Evolutionary conservation across 306 rosid species (phyloP), one percentile per base, ranked within the genome.

Genomic region (Cicer pinnatifidum): DNA sequence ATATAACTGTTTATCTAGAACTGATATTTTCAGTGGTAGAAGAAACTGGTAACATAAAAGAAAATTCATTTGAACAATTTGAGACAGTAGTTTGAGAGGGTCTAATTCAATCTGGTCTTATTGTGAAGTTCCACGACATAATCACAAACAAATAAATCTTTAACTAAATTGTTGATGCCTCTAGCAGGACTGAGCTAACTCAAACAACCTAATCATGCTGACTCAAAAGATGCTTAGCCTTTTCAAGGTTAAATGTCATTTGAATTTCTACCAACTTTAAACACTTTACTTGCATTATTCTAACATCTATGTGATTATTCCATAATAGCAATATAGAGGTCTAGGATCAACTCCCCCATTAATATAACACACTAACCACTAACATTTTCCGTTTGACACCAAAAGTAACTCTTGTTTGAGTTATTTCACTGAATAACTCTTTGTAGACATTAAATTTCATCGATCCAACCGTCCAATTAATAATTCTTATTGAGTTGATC

Each of bases 201-300:
- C 54, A 12, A 12, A 50, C 8, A n/a, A n/a, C 19, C 8, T 50
- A 50, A 50, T 50, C 54, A 50, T n/a, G 19, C 19, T 1, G 54
- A 50, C 19, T 50, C 54, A n/a, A 50, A n/a, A 50, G 54, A 50
- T 50, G 19, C 7, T 17, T 17, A 50, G 17, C 8, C 33, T 23
- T 23, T 23, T 3, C 33, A 23, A 23, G 4, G 33, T 23, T 23
- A 23, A 23, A 23, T 23, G 51, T 16, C 33, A 41, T 53, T 52
- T 40, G 47, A 38, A 37, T 69, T 60, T 60, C 33, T 60, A 47
- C 47, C 38, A 37, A 1, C 23, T 43, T 39, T 13, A 52, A 70
- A 61, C 28, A 52, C 47, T 11, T 38, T 1, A 59, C 23, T 62
- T 12, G 48, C 82, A 63, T 28, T 50, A 72, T 11, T 72, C 62